Percentiles rank a stretch among this genome's conserved stretches.
phyloP scores from a whole-genome alignment of 2,329 filamentous ascomycete genomes.

The Arthrobotrys musiformis region DNA sequence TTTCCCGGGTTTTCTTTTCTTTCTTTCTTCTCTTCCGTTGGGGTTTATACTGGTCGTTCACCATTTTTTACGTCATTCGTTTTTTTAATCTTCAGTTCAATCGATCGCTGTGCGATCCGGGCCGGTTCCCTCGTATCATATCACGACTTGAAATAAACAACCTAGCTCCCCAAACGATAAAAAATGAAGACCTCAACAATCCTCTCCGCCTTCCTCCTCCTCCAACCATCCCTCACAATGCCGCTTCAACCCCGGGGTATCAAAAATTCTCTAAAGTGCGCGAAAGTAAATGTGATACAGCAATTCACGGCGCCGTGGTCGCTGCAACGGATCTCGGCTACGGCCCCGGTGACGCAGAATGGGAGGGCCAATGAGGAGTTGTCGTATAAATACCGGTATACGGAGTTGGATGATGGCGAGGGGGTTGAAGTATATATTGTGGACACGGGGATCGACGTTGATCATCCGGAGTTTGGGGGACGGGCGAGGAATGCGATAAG shows the following conservation, averaged over 20 bases:
- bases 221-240: not conserved
- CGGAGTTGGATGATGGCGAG: not conserved
- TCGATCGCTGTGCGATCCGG: constrained; percentile 15
- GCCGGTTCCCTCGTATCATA: constrained; percentile 13
- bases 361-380: constrained; percentile 59
- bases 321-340: constrained; percentile 60
- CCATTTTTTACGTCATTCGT: constrained; percentile 1
- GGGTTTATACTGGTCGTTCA: constrained; percentile 14
- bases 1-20: not conserved
- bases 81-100: not conserved
- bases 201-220: not conserved
- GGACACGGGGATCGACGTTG: constrained; percentile 26
- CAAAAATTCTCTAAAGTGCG: not conserved
- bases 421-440: constrained; percentile 44
- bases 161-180: not conserved
- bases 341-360: constrained; percentile 58
- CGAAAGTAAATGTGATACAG: constrained; percentile 26
- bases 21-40: not conserved
- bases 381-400: constrained; percentile 62
- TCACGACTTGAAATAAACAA: constrained; percentile 6
- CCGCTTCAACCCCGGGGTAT: not conserved
- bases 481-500: constrained; percentile 21
- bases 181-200: not conserved
- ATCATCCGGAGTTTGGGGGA: constrained; percentile 21
- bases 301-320: constrained; percentile 57